Base-by-base conservation (phyloP, 1,284 basidiomycete genomes). In the Coniophora puteana region DNA sequence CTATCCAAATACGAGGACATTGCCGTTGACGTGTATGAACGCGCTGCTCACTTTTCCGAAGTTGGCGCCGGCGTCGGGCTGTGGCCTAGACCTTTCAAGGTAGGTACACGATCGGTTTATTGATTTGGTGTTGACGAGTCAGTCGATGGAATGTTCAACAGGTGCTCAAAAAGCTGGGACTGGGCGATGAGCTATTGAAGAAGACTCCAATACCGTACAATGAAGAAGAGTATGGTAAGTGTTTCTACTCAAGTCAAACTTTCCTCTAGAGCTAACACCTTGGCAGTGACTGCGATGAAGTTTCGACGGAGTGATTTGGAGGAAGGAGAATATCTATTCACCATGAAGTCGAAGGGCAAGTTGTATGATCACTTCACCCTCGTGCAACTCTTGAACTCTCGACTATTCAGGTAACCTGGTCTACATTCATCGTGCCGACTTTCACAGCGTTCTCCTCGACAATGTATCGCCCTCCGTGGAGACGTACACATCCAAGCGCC, bases 51-150 rank as follows among this genome's bases (percentile, higher is more conserved):
- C 38, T 67, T 78, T 27, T 55, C 65, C 16, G 74, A 77, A 52
- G 38, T 76, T 18, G 78, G 78, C n/a, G 77, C 76, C 14, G 78
- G 79, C 6, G 65, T 81, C 31, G 75, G 72, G 1, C 50, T 81
- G n/a, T 79, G 69, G 51, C 63, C 68, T 27, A 66, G 76, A 60
- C 55, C 47, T 16, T 59, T 65, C 55, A 48, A 49, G 47, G 53
- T 57, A 7, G 0, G n/a, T 22, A 22, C 21, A 10, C 16, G 17
- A 22, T 13, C n/a, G 2, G 12, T 21, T 1, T 12, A 18, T 5
- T n/a, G n/a, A n/a, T n/a, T n/a, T n/a, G n/a, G n/a, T n/a, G 14
- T 10, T 12, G 26, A 26, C 40, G 18, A 40, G 42, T 1, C 39
- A 58, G 35, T 58, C n/a, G n/a, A n/a, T 8, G 40, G 40, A 14